phyloP scores from a whole-genome alignment of 495 filamentous ascomycete genomes.

The Neurospora hispaniola region DNA sequence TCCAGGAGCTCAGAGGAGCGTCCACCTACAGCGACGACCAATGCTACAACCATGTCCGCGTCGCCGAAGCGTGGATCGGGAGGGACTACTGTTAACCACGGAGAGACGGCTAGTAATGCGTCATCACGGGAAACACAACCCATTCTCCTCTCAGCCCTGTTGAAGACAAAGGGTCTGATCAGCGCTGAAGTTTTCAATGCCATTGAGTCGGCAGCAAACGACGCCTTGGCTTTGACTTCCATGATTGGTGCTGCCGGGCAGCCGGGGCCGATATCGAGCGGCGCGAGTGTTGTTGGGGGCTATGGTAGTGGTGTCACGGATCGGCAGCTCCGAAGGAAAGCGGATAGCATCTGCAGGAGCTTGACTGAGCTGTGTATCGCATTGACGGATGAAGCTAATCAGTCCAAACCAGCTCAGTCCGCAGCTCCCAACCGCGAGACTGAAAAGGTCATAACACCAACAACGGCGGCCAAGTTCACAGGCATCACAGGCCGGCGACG shows the following conservation, averaged over 20 bases:
- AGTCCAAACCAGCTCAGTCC: constrained; percentile 23
- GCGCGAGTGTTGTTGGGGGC: constrained; percentile 46
- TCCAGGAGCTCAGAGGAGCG: constrained; percentile 67
- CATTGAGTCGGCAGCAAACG: constrained; percentile 72
- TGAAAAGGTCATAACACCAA: constrained; percentile 23
- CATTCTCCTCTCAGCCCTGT: constrained; percentile 66
- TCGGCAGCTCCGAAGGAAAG: constrained; percentile 75
- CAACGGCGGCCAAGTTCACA: constrained; percentile 19
- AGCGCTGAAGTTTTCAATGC: constrained; percentile 62
- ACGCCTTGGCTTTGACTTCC: constrained; percentile 64
- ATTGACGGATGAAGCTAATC: constrained; percentile 49
- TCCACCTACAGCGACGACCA: constrained; percentile 83
- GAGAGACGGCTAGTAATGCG: constrained; percentile 17
- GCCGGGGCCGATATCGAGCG: constrained; percentile 49
- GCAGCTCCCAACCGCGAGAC: constrained; percentile 20
- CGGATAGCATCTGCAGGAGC: constrained; percentile 84
- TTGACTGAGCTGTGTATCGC: constrained; percentile 88
- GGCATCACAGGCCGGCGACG: constrained; percentile 24
- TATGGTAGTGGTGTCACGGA: constrained; percentile 52
- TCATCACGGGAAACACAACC: constrained; percentile 52
- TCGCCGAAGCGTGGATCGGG: constrained; percentile 61
- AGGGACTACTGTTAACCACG: constrained; percentile 27
- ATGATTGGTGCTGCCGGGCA: constrained; percentile 59
- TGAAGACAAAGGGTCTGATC: constrained; percentile 59
- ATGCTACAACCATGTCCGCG: constrained; percentile 82